Percentiles rank a stretch among this genome's conserved stretches.
Evolutionary conservation across 208 protist genomes (phyloP).

Genomic region (Crithidia acanthocephali): DNA sequence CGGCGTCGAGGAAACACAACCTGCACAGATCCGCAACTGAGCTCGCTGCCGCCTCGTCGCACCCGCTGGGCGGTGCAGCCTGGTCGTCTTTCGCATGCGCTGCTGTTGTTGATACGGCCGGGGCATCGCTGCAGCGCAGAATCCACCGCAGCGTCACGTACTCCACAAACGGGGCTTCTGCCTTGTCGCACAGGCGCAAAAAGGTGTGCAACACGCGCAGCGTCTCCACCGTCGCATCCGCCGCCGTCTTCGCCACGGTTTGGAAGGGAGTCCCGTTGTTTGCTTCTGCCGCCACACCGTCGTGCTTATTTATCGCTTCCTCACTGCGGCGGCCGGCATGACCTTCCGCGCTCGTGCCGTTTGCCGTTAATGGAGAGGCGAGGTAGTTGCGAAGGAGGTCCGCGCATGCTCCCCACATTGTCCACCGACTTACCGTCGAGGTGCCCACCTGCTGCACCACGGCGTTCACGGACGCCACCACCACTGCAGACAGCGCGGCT

Average conservation of each 20-base stretch:
- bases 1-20: not conserved
- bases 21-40: not conserved
- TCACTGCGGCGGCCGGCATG: no score
- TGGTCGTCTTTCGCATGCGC: not conserved
- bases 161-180: slow-evolving; percentile 58
- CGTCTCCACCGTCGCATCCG: slow-evolving; percentile 35
- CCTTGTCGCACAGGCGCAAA: slow-evolving; percentile 57
- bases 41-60: not conserved
- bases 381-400: slow-evolving; percentile 41
- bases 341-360: no score
- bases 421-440: slow-evolving; percentile 46
- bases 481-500: slow-evolving; percentile 6
- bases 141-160: slow-evolving; percentile 55
- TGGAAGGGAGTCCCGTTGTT: no score
- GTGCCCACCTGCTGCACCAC: slow-evolving; percentile 58
- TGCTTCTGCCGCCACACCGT: no score
- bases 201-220: slow-evolving; percentile 46
- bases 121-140: not conserved
- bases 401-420: slow-evolving; percentile 68
- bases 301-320: no score
- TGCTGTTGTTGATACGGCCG: not conserved
- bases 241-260: no score
- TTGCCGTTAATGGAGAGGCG: slow-evolving; percentile 30
- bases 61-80: not conserved
- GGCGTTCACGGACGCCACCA: slow-evolving; percentile 47